These are phyloP conservation scores for Nitzschia putrida DNA, from an alignment of 108 stramenopile genomes.

Conservation along the genomic window DNA sequence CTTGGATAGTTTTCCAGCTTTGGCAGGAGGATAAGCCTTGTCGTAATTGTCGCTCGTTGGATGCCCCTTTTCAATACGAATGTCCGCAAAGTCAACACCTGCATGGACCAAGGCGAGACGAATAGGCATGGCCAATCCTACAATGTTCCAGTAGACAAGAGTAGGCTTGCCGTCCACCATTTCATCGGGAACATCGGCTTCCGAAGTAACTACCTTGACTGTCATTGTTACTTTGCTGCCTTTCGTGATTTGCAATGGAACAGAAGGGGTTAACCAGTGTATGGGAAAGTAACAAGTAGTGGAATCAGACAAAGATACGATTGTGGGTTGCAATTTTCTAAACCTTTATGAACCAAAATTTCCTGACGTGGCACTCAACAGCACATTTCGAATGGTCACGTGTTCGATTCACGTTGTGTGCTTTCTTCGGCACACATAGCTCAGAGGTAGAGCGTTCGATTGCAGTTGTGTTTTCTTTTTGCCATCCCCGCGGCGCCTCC, in stretches of 20 bases:
- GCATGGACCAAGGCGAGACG: slow-evolving; percentile 28
- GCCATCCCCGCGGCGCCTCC: no score
- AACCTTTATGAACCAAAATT: no score
- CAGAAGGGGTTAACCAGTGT: no score
- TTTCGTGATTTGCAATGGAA: no score
- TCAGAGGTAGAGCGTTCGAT: slow-evolving; percentile 36
- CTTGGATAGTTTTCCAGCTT: slow-evolving; percentile 13
- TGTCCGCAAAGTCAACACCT: slow-evolving; percentile 28
- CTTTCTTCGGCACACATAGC: slow-evolving; percentile 19
- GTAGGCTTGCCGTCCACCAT: slow-evolving; percentile 31
- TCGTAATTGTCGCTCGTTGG: slow-evolving; percentile 4
- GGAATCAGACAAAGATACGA: no score
- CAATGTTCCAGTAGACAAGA: slow-evolving; percentile 37
- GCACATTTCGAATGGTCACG: slow-evolving; percentile 19
- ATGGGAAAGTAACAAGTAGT: no score
- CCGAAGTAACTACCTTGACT: slow-evolving; percentile 15
- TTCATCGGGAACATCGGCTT: slow-evolving; percentile 10
- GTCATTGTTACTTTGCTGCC: slow-evolving; percentile 5
- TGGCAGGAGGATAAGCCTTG: slow-evolving; percentile 19
- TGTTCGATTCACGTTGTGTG: slow-evolving; percentile 33
- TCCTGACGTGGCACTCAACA: not conserved
- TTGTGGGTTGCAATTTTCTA: no score
- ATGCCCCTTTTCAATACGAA: slow-evolving; percentile 28
- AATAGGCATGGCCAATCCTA: slow-evolving; percentile 21
- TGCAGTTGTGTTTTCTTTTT: slow-evolving; percentile 19